These are phyloP conservation scores for Candida khao-thaluensis DNA, from an alignment of 805 yeast species.

Conservation along the genomic window DNA sequence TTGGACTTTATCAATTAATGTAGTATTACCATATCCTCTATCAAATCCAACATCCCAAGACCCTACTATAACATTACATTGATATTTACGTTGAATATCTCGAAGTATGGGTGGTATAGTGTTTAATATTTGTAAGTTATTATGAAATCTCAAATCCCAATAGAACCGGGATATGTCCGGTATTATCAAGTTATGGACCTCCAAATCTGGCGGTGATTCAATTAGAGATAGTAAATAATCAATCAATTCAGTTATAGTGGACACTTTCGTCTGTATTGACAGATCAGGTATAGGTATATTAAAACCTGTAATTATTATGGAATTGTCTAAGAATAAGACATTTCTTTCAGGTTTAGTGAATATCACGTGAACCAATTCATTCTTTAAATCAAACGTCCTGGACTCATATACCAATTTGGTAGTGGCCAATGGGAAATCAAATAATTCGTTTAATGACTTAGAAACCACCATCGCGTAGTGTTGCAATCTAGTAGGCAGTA, in stretches of 20 bases:
- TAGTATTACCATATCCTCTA: constrained; percentile 20
- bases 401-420: background rate
- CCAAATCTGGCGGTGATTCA: background rate
- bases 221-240: constrained; percentile 1
- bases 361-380: constrained; percentile 14
- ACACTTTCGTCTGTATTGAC: background rate
- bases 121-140: background rate
- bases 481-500: too few relatives aligned
- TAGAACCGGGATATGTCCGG: constrained; percentile 33
- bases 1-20: background rate
- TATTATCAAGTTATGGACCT: constrained; percentile 23
- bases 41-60: constrained; percentile 30
- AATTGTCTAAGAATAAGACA: background rate
- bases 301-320: background rate
- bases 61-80: constrained; percentile 27
- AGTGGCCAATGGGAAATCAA: constrained; percentile 1
- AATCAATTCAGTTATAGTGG: background rate
- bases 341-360: constrained; percentile 8
- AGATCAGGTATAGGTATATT: background rate
- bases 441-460: background rate
- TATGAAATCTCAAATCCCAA: constrained; percentile 26
- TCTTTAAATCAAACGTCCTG: background rate
- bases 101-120: constrained; percentile 2
- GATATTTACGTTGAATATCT: constrained; percentile 17
- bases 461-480: too few relatives aligned